Evolutionary conservation across 768 basidiomycete genomes (phyloP).

Genomic region (Leccinum longicurvipes): DNA sequence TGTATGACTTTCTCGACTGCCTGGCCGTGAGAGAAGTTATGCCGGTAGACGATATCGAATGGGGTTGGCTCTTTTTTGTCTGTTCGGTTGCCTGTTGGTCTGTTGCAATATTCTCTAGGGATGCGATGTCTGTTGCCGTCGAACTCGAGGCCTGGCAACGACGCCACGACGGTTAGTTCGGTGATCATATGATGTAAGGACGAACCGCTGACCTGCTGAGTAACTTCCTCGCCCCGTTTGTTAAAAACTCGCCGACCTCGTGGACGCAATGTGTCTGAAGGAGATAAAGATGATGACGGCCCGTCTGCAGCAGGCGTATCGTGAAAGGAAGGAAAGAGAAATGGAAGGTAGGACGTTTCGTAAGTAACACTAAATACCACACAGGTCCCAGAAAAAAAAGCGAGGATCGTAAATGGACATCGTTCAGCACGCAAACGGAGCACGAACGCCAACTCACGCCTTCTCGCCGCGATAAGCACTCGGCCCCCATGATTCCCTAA

Average conservation of each 20-base stretch:
- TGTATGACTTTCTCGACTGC: slow-evolving; percentile 16
- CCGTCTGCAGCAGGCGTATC: slow-evolving; percentile 23
- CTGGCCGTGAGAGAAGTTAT: slow-evolving; percentile 6
- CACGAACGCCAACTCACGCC: slow-evolving; percentile 20
- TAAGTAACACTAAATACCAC: slow-evolving; percentile 38
- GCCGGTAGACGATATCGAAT: slow-evolving; percentile 23
- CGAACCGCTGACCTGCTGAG: slow-evolving; percentile 22
- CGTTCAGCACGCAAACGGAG: slow-evolving; percentile 8
- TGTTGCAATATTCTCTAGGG: slow-evolving; percentile 4
- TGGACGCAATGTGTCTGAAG: slow-evolving; percentile 24
- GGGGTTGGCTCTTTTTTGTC: slow-evolving; percentile 14
- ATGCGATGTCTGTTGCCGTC: slow-evolving; percentile 1
- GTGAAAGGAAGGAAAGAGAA: slow-evolving; percentile 47
- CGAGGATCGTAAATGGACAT: slow-evolving; percentile 17
- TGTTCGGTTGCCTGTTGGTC: slow-evolving; percentile 24
- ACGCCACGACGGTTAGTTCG: slow-evolving; percentile 14
- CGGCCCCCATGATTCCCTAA: slow-evolving; percentile 51
- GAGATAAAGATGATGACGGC: slow-evolving; percentile 20
- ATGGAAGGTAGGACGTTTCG: slow-evolving; percentile 65
- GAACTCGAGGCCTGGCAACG: slow-evolving; percentile 19
- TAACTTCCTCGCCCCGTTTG: slow-evolving; percentile 48
- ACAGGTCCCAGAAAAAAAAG: background rate
- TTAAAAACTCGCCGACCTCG: slow-evolving; percentile 53
- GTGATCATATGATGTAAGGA: slow-evolving; percentile 18
- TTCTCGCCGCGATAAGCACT: slow-evolving; percentile 26